phyloP scores from a whole-genome alignment of 345 rosid species.

The Gossypium anomalum region DNA sequence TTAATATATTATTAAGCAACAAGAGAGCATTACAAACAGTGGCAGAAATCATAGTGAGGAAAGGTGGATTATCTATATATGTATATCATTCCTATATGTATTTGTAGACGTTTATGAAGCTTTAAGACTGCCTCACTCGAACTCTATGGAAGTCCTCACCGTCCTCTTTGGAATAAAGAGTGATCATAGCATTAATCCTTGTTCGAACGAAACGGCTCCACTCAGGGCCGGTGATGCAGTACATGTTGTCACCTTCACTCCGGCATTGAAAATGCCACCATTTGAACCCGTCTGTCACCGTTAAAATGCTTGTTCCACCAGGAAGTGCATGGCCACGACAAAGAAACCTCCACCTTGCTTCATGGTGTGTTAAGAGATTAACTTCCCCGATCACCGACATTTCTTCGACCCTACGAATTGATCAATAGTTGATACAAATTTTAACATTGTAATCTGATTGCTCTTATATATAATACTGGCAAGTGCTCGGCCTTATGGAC shows the following conservation, averaged over 20 bases:
- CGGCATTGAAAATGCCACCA: background rate
- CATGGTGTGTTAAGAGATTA: background rate
- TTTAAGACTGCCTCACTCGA: background rate
- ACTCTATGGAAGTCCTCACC: background rate
- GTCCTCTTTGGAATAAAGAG: background rate
- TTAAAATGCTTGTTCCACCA: background rate
- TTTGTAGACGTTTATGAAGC: background rate
- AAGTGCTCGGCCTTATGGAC: no score
- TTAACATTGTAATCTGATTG: no score
- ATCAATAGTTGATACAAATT: no score
- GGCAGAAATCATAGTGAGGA: no score
- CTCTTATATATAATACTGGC: no score
- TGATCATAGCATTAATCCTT: background rate
- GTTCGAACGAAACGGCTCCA: background rate
- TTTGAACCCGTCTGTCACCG: background rate
- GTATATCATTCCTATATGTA: background rate
- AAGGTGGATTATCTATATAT: no score
- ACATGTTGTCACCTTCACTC: background rate
- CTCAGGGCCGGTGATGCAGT: background rate
- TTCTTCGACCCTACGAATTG: no score
- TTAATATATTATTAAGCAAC: no score
- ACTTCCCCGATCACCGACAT: background rate
- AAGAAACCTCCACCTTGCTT: background rate
- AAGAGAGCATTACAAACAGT: no score
- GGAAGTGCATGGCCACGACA: background rate